Base-by-base conservation (phyloP, 176 grass and related monocot genomes). In the Musa schizocarpa region DNA sequence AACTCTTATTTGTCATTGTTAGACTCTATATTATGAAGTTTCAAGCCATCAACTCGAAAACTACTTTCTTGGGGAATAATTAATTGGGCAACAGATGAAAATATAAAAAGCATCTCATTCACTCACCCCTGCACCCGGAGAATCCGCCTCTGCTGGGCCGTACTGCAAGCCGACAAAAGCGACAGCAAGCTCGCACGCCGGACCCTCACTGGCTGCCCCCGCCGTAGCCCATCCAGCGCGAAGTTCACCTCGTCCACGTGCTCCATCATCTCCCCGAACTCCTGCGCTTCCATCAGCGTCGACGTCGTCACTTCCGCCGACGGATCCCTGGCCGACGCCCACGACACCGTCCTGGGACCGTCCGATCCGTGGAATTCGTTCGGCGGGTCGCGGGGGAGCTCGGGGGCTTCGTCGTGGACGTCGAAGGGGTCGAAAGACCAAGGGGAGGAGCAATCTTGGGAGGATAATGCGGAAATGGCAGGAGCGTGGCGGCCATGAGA, bases 191-290 rank as follows among this genome's bases (percentile, higher is more conserved):
- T 95, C 2, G 83, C 76, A 71, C 91, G 83, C 3, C 88, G 91
- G 76, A 86, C 83, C 83, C 88, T 82, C 55, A 63, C 86, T 23
- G 88, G 78, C 20, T 89, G 88, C 79, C 88, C 78, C 53, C 81
- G 52, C 16, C 91, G 86, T 52, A 99, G 68, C 61, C 96, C 96
- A 51, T 99, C 91, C 67, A 99, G 81, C 14, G 96, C 90, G 83
- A 99, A 99, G 77, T 84, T 89, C 26, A 88, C 96, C 81, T 99
- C 91, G 74, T 99, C 91, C 10, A 85, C 82, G 69, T 88, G 88
- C 78, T 94, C 95, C 95, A 99, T 99, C 95, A 99, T 99, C 84
- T 99, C 95, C n/a, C 95, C 95, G 79, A 86, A 93, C 86, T 99
- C 95, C 84, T 99, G 88, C 4, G 88, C 91, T 91, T 99, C 95